These are phyloP conservation scores for Pseudocercospora vitis DNA, from an alignment of 2,329 filamentous ascomycete genomes.

Conservation along the genomic window DNA sequence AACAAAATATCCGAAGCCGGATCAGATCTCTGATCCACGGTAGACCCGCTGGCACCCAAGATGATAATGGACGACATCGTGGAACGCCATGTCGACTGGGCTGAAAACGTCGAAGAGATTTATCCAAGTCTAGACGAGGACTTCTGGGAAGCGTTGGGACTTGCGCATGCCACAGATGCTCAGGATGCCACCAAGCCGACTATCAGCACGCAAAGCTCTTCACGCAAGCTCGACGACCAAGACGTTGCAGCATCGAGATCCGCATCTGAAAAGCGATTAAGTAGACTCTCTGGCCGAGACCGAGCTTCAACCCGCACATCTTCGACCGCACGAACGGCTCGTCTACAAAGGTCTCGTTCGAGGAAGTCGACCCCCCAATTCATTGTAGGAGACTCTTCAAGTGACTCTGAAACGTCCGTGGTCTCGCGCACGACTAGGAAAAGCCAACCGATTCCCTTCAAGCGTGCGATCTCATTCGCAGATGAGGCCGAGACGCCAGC, in stretches of 20 bases:
- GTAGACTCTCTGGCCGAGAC: background rate
- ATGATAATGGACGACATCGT: background rate
- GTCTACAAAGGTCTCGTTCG: background rate
- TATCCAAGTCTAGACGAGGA: background rate
- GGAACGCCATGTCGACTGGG: slow-evolving; percentile 1
- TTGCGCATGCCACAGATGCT: background rate
- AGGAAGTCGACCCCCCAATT: background rate
- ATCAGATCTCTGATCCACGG: no score
- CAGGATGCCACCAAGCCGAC: background rate
- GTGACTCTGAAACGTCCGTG: background rate
- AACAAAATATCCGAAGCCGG: no score
- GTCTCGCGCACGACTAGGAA: background rate
- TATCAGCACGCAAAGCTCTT: background rate
- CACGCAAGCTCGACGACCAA: background rate
- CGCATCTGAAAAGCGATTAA: background rate
- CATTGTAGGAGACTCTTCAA: background rate
- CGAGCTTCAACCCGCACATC: background rate
- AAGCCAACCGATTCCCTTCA: background rate
- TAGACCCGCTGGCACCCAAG: no score
- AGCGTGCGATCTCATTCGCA: background rate
- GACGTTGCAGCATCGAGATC: background rate
- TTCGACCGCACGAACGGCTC: background rate
- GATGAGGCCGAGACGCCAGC: background rate
- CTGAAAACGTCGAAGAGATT: background rate
- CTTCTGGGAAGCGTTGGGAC: background rate